A percentile compares a stretch with the other conserved stretches of the same genome.
phyloP scores from a whole-genome alignment of 2,329 filamentous ascomycete genomes.

The Phaeophleospora eucalypticola region DNA sequence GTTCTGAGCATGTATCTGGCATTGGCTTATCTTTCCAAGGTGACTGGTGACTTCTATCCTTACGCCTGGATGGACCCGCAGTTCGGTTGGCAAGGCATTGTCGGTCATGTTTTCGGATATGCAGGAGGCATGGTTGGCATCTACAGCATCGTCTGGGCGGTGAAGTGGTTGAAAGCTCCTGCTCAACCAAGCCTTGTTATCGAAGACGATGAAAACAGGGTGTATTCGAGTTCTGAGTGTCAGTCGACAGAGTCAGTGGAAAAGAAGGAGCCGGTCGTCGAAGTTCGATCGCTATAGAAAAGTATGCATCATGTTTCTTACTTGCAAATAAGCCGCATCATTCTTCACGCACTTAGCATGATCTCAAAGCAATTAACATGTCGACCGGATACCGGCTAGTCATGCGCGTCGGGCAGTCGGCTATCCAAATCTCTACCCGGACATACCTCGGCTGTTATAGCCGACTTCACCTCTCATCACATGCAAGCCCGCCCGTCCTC shows the following conservation, averaged over 20 bases:
- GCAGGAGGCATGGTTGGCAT: slow-evolving; percentile 10
- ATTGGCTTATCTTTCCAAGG: slow-evolving; percentile 11
- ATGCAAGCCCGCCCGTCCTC: not conserved
- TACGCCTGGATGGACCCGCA: slow-evolving; percentile 16
- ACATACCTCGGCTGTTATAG: not conserved
- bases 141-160: slow-evolving; percentile 10
- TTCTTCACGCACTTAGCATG: no score
- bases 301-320: no score
- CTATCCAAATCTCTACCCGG: not conserved
- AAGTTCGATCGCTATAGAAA: no score
- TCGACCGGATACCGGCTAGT: not conserved
- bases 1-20: slow-evolving; percentile 11
- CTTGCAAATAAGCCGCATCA: no score
- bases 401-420: not conserved
- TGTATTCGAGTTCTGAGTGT: not conserved
- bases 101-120: slow-evolving; percentile 11
- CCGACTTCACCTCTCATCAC: not conserved
- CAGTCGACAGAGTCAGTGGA: not conserved
- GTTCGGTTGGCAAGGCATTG: slow-evolving; percentile 9
- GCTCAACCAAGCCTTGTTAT: not conserved
- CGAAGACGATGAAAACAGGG: not conserved
- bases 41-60: slow-evolving; percentile 8
- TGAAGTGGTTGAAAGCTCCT: slow-evolving; percentile 7
- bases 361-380: no score
- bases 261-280: not conserved